These are phyloP conservation scores for Diaporthe vexans DNA, from an alignment of 2,329 filamentous ascomycete genomes.

Conservation along the genomic window DNA sequence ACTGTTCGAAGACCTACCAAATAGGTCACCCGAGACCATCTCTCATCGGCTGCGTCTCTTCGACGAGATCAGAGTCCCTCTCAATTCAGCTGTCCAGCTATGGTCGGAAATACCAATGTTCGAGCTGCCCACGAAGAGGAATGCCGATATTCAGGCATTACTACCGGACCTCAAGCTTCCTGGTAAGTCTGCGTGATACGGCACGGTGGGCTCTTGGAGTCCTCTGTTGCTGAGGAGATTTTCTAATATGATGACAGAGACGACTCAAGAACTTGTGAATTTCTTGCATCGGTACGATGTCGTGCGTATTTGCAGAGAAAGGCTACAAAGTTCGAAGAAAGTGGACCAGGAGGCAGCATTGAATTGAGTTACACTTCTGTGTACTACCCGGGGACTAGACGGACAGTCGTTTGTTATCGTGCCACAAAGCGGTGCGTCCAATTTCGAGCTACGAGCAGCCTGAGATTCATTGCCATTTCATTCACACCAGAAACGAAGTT, in stretches of 20 bases:
- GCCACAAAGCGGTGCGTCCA: neutral
- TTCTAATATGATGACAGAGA: conserved; percentile 3
- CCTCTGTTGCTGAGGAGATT: neutral
- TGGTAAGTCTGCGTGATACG: neutral
- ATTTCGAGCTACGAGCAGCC: neutral
- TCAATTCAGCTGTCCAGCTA: conserved; percentile 15
- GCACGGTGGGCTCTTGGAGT: neutral
- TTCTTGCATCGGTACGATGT: conserved; percentile 14
- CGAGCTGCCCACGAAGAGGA: neutral
- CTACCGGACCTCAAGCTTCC: conserved; percentile 9
- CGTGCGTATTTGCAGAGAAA: conserved; percentile 13
- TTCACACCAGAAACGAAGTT: neutral
- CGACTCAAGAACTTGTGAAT: conserved; percentile 19
- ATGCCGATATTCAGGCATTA: conserved; percentile 4
- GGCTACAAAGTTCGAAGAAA: neutral
- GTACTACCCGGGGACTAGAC: neutral
- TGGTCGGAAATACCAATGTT: conserved; percentile 22
- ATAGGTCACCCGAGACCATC: conserved; percentile 10
- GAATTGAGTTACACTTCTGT: neutral
- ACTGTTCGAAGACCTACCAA: conserved; percentile 4
- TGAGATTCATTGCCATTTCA: neutral
- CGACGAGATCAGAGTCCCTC: conserved; percentile 3
- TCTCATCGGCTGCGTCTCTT: conserved; percentile 1
- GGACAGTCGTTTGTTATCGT: neutral
- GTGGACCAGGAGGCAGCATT: neutral